Evolutionary conservation across 2,329 filamentous ascomycete genomes (phyloP).

Genomic region (Monosporascus ibericus): DNA sequence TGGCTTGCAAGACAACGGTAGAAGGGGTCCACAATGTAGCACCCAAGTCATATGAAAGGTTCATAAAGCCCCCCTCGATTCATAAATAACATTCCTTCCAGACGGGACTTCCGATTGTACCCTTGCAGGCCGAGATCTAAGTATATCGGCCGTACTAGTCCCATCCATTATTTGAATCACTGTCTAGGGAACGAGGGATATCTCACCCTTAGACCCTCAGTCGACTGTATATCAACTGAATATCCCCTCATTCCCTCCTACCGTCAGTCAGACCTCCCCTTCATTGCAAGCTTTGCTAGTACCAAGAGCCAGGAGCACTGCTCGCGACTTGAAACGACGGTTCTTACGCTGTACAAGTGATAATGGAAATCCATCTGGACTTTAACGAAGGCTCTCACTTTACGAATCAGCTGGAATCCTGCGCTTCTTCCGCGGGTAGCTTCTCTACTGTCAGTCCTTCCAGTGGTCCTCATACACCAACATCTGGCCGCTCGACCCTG

Average conservation of each 20-base stretch:
- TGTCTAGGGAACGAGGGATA: slow-evolving; percentile 16
- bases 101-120: slow-evolving; percentile 14
- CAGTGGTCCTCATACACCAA: slow-evolving; percentile 26
- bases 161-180: slow-evolving; percentile 13
- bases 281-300: slow-evolving; percentile 8
- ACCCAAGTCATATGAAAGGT: not conserved
- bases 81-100: slow-evolving; percentile 20
- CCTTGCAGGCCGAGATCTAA: slow-evolving; percentile 20
- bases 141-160: slow-evolving; percentile 23
- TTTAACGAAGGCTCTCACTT: slow-evolving; percentile 22
- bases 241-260: slow-evolving; percentile 22
- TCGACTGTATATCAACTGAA: slow-evolving; percentile 19
- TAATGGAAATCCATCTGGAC: slow-evolving; percentile 30
- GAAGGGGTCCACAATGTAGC: not conserved
- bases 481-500: slow-evolving; percentile 28
- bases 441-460: slow-evolving; percentile 25
- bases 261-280: slow-evolving; percentile 8
- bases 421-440: slow-evolving; percentile 20
- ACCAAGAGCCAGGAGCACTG: slow-evolving; percentile 6
- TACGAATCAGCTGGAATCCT: slow-evolving; percentile 12
- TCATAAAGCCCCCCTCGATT: slow-evolving; percentile 11
- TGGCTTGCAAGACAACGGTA: not conserved
- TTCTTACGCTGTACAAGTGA: slow-evolving; percentile 12
- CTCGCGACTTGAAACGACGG: slow-evolving; percentile 7
- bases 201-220: slow-evolving; percentile 10